Percentiles rank a stretch among this genome's conserved stretches.
phyloP scores from a whole-genome alignment of 805 yeast species.

The Lipomyces anomalus region DNA sequence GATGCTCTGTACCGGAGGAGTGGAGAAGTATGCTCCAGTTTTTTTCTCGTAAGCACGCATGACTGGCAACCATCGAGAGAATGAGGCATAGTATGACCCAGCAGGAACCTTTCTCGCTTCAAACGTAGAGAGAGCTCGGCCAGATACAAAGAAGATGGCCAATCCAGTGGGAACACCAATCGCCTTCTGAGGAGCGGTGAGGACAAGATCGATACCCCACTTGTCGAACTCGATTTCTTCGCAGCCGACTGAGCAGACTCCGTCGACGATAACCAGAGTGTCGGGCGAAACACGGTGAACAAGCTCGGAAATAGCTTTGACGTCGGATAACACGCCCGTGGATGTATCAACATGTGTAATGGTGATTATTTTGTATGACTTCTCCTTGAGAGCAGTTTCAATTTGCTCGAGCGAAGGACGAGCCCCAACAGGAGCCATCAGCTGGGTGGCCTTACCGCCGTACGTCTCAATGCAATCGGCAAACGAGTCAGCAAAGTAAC shows the following conservation, averaged over 20 bases:
- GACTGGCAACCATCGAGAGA: conserved; percentile 82
- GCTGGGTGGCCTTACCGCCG: conserved; percentile 67
- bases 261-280: conserved; percentile 80
- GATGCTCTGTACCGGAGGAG: conserved; percentile 87
- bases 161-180: conserved; percentile 92
- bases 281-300: conserved; percentile 67
- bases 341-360: conserved; percentile 96
- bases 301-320: conserved; percentile 54
- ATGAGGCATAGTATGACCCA: conserved; percentile 57
- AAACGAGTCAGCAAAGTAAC: conserved; percentile 39
- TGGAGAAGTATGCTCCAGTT: conserved; percentile 81
- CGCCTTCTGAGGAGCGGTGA: conserved; percentile 94
- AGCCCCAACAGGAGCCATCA: conserved; percentile 70
- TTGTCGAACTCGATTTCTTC: conserved; percentile 78
- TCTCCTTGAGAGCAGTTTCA: conserved; percentile 47
- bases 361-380: conserved; percentile 63
- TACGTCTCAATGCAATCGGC: conserved; percentile 68
- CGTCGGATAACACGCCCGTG: conserved; percentile 81
- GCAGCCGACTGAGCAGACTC: conserved; percentile 90
- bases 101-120: conserved; percentile 43
- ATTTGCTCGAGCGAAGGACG: conserved; percentile 53
- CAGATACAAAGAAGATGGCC: conserved; percentile 67
- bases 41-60: conserved; percentile 82
- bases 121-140: conserved; percentile 66
- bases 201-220: conserved; percentile 84